A percentile compares a stretch with the other conserved stretches of the same genome.
These are phyloP conservation scores for Gossypium trilobum DNA, from an alignment of 441 rosid genomes.

Conservation along the genomic window DNA sequence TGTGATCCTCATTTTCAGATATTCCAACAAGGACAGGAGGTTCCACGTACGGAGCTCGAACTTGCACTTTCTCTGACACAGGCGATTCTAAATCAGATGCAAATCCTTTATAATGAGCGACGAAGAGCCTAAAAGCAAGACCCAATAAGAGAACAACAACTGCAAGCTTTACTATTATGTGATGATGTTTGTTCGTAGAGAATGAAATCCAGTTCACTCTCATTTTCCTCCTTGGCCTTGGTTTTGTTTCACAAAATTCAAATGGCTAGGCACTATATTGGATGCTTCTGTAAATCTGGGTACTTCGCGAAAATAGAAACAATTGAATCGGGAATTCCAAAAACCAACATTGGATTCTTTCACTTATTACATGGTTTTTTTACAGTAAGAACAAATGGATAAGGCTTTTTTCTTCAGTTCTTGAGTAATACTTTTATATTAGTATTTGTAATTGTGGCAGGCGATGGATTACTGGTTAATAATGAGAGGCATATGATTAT, in stretches of 20 bases:
- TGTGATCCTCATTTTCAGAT: slow-evolving; percentile 43
- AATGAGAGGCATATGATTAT: neutral
- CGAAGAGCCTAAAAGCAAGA: slow-evolving; percentile 51
- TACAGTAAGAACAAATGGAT: neutral
- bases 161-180: slow-evolving; percentile 44
- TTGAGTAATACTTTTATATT: no score
- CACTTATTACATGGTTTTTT: neutral
- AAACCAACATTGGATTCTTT: slow-evolving; percentile 11
- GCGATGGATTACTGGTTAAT: neutral
- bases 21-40: slow-evolving; percentile 20
- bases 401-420: neutral
- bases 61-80: slow-evolving; percentile 26
- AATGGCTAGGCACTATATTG: neutral
- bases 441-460: neutral
- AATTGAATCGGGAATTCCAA: neutral
- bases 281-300: neutral
- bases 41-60: slow-evolving; percentile 1
- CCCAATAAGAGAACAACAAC: slow-evolving; percentile 37
- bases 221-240: slow-evolving; percentile 23
- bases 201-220: slow-evolving; percentile 35
- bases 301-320: neutral
- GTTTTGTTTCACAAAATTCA: neutral
- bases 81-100: slow-evolving; percentile 33
- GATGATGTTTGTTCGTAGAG: slow-evolving; percentile 34
- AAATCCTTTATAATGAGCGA: slow-evolving; percentile 34